Base-by-base conservation (phyloP, 805 yeast species). In the Zygotorulaspora florentina region DNA sequence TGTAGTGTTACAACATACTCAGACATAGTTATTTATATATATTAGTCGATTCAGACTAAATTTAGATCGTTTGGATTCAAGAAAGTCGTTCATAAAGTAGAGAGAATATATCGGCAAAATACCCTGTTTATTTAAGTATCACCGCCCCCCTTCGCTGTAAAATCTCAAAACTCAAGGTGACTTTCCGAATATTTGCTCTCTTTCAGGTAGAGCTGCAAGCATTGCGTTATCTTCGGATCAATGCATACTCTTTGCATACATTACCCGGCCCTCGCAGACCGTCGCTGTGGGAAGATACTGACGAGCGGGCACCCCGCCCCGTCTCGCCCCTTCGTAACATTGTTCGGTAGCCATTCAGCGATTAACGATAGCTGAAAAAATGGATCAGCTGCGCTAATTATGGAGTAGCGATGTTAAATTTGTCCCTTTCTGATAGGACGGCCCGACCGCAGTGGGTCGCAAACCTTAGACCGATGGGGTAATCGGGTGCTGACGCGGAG, bases 1-100 rank as follows among this genome's bases (percentile, higher is more conserved):
- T 7, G 25, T 20, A 5, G 7, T 7, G 25, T 4, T 7, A 30
- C 13, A 27, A 48, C 52, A 48, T 48, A 48, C 52, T 48, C 52
- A 42, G 52, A 48, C 52, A 48, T 48, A 18, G 29, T 35, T 42
- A 13, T 35, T 16, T 25, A 15, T 28, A 38, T 26, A 26, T 12
- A 29, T 29, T 12, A 13, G 15, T 29, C 33, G 15, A 29, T 29
- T 29, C 33, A 29, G 8, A 29, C n/a, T 29, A 13, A 5, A 12
- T 29, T 29, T 29, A 29, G 8, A 29, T 12, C 33, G 25, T 20
- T 20, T 20, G 25, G 25, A 20, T 5, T 20, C 25, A 20, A 20
- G 25, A 20, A 20, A 20, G 25, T 20, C 25, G 25, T 20, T 20
- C 25, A 7, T 20, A 20, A 20, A 20, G 25, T 20, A 20, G 25